phyloP scores from a whole-genome alignment of 176 grass and related monocot species.

The Musa itinerans region DNA sequence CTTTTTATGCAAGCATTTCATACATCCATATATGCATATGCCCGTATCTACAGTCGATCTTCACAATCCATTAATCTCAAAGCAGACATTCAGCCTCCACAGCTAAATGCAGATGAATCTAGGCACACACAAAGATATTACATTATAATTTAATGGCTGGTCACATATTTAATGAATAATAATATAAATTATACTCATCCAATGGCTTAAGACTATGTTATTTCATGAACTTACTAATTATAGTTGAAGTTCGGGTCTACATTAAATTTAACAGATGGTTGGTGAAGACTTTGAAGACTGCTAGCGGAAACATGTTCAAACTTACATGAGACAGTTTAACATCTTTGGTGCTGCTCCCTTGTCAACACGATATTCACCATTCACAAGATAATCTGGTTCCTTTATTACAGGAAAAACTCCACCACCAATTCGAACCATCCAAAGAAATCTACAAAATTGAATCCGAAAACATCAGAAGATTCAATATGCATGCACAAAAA shows the following conservation, averaged over 20 bases:
- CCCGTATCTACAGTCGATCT: too few relatives aligned
- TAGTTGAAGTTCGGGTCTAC: not conserved
- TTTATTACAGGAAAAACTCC: conserved; percentile 98
- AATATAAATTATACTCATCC: too few relatives aligned
- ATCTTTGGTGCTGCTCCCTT: conserved; percentile 98
- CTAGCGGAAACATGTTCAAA: not conserved
- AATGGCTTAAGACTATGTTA: not conserved
- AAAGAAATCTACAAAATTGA: conserved; percentile 40
- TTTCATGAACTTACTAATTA: not conserved
- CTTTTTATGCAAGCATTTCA: not conserved
- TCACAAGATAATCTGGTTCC: conserved; percentile 98
- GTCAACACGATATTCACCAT: conserved; percentile 92
- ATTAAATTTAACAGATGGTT: not conserved
- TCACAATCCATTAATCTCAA: not conserved
- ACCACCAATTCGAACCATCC: conserved; percentile 99
- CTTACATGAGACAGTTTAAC: conserved; percentile 99
- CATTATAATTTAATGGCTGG: too few relatives aligned
- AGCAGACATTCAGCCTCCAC: not conserved
- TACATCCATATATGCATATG: too few relatives aligned
- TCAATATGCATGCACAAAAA: not conserved
- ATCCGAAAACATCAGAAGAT: not conserved
- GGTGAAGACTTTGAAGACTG: not conserved
- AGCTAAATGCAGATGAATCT: not conserved
- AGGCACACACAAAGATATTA: too few relatives aligned
- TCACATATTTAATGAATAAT: too few relatives aligned